Conservation (phyloP, 169 alveolate species). For the Plasmodium knowlesi region DNA sequence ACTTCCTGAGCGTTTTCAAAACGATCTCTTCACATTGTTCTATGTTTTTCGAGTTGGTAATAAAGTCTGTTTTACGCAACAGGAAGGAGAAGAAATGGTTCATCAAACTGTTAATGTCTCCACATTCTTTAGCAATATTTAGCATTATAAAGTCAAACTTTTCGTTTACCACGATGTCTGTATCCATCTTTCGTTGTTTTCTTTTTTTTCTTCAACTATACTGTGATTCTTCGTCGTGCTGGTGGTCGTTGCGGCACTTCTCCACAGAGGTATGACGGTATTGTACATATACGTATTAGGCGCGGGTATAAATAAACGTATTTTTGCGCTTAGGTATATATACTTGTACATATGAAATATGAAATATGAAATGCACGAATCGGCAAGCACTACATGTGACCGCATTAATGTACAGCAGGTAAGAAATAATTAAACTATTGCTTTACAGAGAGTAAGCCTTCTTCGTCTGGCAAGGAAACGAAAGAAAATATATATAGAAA, state of each 20-base stretch:
- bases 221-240: background rate
- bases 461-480: background rate
- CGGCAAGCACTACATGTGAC: background rate
- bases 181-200: conserved; percentile 47
- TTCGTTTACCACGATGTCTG: conserved; percentile 76
- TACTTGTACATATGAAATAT: background rate
- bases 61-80: conserved; percentile 96
- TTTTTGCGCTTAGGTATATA: background rate
- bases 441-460: background rate
- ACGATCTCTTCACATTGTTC: conserved; percentile 84
- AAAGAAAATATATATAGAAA: background rate
- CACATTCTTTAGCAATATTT: conserved; percentile 92
- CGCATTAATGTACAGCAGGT: background rate
- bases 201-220: background rate
- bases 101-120: conserved; percentile 94
- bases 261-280: background rate
- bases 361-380: background rate
- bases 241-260: background rate
- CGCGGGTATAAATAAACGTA: background rate
- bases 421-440: background rate
- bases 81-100: conserved; percentile 95
- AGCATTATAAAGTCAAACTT: conserved; percentile 90
- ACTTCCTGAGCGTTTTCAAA: conserved; percentile 79
- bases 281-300: background rate
- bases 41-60: conserved; percentile 81